Evolutionary conservation across 1,284 basidiomycete genomes (phyloP).

Genomic region (Porodaedalea pini): DNA sequence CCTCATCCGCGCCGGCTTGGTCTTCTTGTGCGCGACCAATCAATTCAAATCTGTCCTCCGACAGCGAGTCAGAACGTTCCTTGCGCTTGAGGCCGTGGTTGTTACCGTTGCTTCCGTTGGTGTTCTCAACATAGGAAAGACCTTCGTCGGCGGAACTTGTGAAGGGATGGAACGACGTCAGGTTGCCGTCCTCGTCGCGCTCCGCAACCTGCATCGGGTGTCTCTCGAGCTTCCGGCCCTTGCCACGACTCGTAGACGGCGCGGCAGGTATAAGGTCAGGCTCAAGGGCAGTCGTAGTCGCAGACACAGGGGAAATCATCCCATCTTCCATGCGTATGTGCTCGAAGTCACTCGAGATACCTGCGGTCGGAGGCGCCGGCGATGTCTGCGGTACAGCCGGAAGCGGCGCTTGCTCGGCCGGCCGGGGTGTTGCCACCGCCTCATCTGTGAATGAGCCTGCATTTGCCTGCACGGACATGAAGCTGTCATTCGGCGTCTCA

Average conservation of each 20-base stretch:
- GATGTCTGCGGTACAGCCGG: not conserved
- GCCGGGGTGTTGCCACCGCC: not conserved
- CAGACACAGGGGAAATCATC: not conserved
- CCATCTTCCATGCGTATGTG: conserved; percentile 14
- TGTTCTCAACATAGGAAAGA: not conserved
- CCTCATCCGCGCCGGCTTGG: not conserved
- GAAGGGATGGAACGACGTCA: conserved; percentile 10
- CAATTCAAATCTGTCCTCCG: not conserved
- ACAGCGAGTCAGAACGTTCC: not conserved
- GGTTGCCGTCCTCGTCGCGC: not conserved
- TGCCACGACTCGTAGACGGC: not conserved
- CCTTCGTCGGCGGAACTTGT: not conserved
- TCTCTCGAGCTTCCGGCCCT: conserved; percentile 5
- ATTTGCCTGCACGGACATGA: not conserved
- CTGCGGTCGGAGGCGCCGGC: not conserved
- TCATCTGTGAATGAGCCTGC: conserved; percentile 4
- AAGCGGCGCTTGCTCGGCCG: not conserved
- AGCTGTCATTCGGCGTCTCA: not conserved
- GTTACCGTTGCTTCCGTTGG: not conserved
- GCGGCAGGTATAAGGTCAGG: not conserved
- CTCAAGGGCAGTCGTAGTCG: not conserved
- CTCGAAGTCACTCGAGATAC: conserved; percentile 10
- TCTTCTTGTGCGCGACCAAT: not conserved
- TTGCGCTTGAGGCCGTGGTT: conserved; percentile 3
- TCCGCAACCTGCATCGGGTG: conserved; percentile 12